Conservation (phyloP, 2,329 filamentous ascomycete genomes). For the Alternaria dauci region DNA sequence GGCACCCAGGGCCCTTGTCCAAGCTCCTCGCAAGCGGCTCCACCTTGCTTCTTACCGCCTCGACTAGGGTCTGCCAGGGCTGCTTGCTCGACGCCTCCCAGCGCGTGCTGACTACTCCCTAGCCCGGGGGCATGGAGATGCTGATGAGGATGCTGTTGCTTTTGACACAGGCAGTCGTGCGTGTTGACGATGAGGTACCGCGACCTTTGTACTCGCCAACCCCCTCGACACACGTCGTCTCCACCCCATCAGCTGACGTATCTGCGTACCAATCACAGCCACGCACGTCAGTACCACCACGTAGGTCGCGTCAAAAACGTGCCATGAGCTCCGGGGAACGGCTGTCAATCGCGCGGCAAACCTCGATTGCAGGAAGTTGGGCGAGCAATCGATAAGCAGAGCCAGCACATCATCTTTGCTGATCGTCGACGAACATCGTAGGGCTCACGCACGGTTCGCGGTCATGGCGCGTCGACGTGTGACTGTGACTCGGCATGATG, state of each 20-base stretch:
- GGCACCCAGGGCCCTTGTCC: slow-evolving; percentile 6
- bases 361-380: slow-evolving; percentile 6
- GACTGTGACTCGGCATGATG: slow-evolving; percentile 29
- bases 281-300: slow-evolving; percentile 30
- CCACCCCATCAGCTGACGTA: neutral
- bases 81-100: neutral
- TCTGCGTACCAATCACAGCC: slow-evolving; percentile 21
- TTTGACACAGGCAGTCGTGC: neutral
- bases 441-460: slow-evolving; percentile 8
- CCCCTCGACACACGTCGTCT: slow-evolving; percentile 6
- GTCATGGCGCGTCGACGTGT: slow-evolving; percentile 17
- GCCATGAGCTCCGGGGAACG: neutral
- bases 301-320: slow-evolving; percentile 20
- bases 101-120: neutral
- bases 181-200: neutral
- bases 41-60: slow-evolving; percentile 24
- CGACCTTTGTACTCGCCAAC: slow-evolving; percentile 12
- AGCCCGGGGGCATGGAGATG: neutral
- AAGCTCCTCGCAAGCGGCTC: slow-evolving; percentile 12
- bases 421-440: neutral
- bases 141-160: neutral
- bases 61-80: slow-evolving; percentile 7
- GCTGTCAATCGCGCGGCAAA: neutral
- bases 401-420: slow-evolving; percentile 1
- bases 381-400: neutral